Evolutionary conservation across 2,329 filamentous ascomycete species (phyloP).

Genomic region (Penicillium sp.): DNA sequence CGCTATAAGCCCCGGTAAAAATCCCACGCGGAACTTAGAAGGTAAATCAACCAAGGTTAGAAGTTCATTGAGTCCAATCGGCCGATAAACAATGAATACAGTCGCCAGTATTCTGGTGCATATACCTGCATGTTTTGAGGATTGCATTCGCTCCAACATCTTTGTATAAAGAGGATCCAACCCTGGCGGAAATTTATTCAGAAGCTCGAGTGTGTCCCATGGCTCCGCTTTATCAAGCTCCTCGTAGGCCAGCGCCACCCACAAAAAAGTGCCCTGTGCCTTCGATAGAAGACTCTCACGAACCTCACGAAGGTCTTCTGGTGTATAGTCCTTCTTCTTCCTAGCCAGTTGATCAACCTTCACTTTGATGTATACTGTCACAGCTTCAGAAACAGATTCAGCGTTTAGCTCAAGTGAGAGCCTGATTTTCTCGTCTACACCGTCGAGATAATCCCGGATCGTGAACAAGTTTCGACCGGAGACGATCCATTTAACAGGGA

Average conservation of each 20-base stretch:
- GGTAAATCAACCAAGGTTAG: too few species aligned
- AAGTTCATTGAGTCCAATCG: neutral
- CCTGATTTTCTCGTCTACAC: neutral
- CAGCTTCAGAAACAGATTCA: neutral
- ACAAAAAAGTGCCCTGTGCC: slow-evolving; percentile 45
- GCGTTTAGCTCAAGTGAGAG: neutral
- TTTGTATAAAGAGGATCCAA: slow-evolving; percentile 25
- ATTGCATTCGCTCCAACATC: slow-evolving; percentile 33
- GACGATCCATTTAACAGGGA: neutral
- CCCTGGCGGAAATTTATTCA: slow-evolving; percentile 15
- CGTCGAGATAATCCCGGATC: neutral
- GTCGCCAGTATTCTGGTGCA: slow-evolving; percentile 1
- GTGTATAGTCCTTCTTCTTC: neutral
- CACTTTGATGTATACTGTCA: neutral
- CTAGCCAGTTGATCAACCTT: neutral
- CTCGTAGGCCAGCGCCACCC: slow-evolving; percentile 43
- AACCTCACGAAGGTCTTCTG: neutral
- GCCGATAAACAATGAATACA: slow-evolving; percentile 3
- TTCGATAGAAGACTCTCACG: slow-evolving; percentile 29
- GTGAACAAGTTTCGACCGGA: neutral
- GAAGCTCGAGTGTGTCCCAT: slow-evolving; percentile 1
- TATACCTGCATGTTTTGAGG: slow-evolving; percentile 25
- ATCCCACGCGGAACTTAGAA: neutral
- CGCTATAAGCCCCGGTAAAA: neutral
- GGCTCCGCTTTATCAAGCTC: slow-evolving; percentile 21